Percentiles rank a stretch among this genome's conserved stretches.
phyloP scores from a whole-genome alignment of 257 asterid species.

The Solanum clarkiae region DNA sequence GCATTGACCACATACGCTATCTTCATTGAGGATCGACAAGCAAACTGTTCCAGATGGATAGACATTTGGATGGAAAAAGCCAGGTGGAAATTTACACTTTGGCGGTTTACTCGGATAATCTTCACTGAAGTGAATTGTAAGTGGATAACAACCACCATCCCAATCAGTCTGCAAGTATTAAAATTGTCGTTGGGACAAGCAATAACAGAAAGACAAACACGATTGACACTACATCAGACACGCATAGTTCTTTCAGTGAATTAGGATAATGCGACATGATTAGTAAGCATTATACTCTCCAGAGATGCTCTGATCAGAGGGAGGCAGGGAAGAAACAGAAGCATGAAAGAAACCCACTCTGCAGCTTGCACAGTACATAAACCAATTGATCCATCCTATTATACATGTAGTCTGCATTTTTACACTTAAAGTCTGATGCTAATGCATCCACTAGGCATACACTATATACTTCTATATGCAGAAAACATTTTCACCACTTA shows the following conservation, averaged over 20 bases:
- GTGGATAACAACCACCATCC: constrained; percentile 38
- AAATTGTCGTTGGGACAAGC: not conserved
- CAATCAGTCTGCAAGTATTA: constrained; percentile 34
- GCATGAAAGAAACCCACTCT: not conserved
- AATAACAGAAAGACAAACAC: not conserved
- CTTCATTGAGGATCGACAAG: constrained; percentile 40
- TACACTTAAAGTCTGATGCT: not conserved
- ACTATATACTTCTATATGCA: not conserved
- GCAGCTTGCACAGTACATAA: not conserved
- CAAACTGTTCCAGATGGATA: constrained; percentile 52
- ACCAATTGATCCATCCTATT: not conserved
- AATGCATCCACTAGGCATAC: not conserved
- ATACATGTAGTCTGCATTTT: not conserved
- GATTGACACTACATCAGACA: not conserved
- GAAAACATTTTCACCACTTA: not conserved
- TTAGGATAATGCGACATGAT: not conserved
- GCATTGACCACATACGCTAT: constrained; percentile 22
- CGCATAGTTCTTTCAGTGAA: not conserved
- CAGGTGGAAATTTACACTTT: constrained; percentile 32
- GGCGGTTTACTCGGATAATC: constrained; percentile 50
- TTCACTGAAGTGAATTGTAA: constrained; percentile 34
- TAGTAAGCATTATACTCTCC: not conserved
- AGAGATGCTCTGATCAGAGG: not conserved
- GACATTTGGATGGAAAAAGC: constrained; percentile 41
- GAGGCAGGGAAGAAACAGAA: not conserved